A percentile compares a stretch with the other conserved stretches of the same genome.
Evolutionary conservation across 345 rosid species (phyloP).

Genomic region (Populus alba): DNA sequence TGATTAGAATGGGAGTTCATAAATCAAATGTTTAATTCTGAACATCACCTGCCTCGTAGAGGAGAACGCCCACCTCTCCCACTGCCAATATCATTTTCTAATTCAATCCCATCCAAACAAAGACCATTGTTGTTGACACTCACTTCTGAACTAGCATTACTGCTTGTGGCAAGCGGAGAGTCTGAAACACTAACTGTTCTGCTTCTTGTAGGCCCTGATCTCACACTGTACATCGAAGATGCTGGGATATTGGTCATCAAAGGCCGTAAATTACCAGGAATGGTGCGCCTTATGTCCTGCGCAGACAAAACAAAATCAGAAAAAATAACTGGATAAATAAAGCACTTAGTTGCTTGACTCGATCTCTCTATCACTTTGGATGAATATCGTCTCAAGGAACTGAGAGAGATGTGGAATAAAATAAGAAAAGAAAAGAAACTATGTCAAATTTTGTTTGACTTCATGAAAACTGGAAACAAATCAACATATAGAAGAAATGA

Average conservation of each 20-base stretch:
- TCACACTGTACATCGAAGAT: constrained; percentile 93
- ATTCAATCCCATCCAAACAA: constrained; percentile 55
- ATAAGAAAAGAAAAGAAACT: not conserved
- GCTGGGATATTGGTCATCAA: constrained; percentile 94
- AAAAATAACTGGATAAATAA: not conserved
- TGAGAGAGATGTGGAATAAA: not conserved
- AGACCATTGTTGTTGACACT: constrained; percentile 74
- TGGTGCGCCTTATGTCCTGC: constrained; percentile 91
- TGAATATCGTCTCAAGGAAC: not conserved
- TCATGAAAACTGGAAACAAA: not conserved
- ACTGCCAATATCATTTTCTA: constrained; percentile 59
- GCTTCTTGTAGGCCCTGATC: constrained; percentile 73
- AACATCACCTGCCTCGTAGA: constrained; percentile 57
- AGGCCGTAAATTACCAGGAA: constrained; percentile 85
- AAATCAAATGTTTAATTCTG: not conserved
- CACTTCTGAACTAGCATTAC: constrained; percentile 93
- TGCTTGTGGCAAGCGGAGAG: constrained; percentile 95
- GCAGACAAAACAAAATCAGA: constrained; percentile 18
- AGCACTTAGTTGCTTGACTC: not conserved
- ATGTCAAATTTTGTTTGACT: not conserved
- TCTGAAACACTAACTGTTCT: constrained; percentile 71
- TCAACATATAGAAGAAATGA: not conserved
- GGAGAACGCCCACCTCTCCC: constrained; percentile 75
- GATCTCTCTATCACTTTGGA: not conserved
- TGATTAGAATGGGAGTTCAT: not conserved